phyloP scores from a whole-genome alignment of 805 yeast genomes.

The Wickerhamiella azyma region DNA sequence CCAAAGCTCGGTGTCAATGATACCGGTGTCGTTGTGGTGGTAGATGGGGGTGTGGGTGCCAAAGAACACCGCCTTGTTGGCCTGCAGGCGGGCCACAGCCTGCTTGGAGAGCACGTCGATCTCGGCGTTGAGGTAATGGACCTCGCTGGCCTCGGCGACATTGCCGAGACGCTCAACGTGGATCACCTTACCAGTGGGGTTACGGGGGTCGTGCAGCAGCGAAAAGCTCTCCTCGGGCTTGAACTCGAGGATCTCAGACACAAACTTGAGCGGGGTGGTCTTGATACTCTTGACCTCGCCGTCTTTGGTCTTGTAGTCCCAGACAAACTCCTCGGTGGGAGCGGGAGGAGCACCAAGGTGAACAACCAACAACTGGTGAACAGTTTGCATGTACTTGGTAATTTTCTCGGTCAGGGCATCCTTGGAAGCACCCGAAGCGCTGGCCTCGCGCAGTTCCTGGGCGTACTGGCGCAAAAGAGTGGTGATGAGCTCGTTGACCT shows the following conservation, averaged over 20 bases:
- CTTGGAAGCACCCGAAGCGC: slow-evolving; percentile 31
- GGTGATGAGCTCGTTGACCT: slow-evolving; percentile 48
- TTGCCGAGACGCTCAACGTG: slow-evolving; percentile 67
- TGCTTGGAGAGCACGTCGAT: slow-evolving; percentile 43
- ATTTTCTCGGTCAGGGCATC: slow-evolving; percentile 28
- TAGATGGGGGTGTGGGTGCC: slow-evolving; percentile 83
- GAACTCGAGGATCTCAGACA: slow-evolving; percentile 38
- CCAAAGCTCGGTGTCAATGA: slow-evolving; percentile 60
- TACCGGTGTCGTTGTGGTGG: slow-evolving; percentile 47
- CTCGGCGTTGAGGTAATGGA: slow-evolving; percentile 56
- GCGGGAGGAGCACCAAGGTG: slow-evolving; percentile 70
- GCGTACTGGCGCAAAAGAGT: slow-evolving; percentile 70
- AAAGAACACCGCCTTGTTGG: slow-evolving; percentile 70
- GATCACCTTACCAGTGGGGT: slow-evolving; percentile 46
- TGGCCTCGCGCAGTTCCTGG: slow-evolving; percentile 44
- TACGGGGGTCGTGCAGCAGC: slow-evolving; percentile 71
- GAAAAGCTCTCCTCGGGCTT: slow-evolving; percentile 45
- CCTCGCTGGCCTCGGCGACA: slow-evolving; percentile 54
- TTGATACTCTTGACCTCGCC: slow-evolving; percentile 31
- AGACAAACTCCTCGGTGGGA: slow-evolving; percentile 49
- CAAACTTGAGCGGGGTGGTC: slow-evolving; percentile 55
- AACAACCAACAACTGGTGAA: slow-evolving; percentile 52
- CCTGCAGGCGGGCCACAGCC: slow-evolving; percentile 54
- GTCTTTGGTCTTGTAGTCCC: slow-evolving; percentile 69
- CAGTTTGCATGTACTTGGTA: slow-evolving; percentile 37